These are phyloP conservation scores for Meyerozyma smithsonii DNA, from an alignment of 1,139 yeast species.

Conservation along the genomic window DNA sequence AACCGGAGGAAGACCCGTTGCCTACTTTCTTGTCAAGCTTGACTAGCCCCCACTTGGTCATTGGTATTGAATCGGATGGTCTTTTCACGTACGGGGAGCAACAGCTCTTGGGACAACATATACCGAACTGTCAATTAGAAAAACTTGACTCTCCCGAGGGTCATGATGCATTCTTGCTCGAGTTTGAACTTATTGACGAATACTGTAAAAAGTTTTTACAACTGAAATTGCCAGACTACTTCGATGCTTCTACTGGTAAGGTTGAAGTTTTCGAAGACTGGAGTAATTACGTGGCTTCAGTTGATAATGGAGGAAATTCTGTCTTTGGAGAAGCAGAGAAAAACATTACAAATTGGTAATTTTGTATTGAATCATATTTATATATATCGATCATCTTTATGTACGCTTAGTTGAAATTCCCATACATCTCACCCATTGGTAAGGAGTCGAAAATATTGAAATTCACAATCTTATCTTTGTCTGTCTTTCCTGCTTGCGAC, in stretches of 20 bases:
- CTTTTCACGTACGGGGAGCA: constrained; percentile 90
- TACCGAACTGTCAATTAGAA: constrained; percentile 65
- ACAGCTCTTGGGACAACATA: constrained; percentile 68
- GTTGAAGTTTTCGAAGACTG: constrained; percentile 54
- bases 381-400: background rate
- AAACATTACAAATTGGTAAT: constrained; percentile 79
- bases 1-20: constrained; percentile 35
- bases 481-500: background rate
- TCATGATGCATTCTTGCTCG: constrained; percentile 92
- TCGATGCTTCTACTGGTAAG: constrained; percentile 37
- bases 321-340: constrained; percentile 95
- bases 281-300: constrained; percentile 32
- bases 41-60: constrained; percentile 69
- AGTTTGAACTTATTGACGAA: constrained; percentile 75
- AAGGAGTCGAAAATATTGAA: background rate
- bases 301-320: constrained; percentile 54
- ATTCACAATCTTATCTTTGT: background rate
- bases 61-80: constrained; percentile 91
- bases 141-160: constrained; percentile 93
- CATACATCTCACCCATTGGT: background rate
- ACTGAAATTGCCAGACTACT: constrained; percentile 51
- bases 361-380: constrained; percentile 3
- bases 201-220: constrained; percentile 64
- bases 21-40: constrained; percentile 47
- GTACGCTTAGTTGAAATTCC: background rate